Percentiles rank a stretch among this genome's conserved stretches.
Conservation (phyloP, 2,329 filamentous ascomycete genomes). For the Epichloe typhina region DNA sequence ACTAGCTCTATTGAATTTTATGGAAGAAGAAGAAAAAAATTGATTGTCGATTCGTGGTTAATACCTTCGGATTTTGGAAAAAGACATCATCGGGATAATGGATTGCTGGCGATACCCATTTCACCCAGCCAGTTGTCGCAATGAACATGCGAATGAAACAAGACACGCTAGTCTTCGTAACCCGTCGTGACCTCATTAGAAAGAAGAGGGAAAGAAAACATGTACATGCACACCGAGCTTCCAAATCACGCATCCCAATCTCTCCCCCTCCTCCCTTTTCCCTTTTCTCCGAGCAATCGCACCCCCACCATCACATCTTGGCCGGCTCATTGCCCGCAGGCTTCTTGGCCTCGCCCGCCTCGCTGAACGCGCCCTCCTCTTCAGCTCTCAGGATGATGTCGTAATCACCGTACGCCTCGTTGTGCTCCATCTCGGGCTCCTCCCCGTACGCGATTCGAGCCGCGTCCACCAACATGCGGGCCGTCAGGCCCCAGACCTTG, state of each 20-base stretch:
- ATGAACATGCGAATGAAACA: too few relatives aligned
- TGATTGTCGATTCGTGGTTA: too few relatives aligned
- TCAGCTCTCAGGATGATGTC: conserved; percentile 33
- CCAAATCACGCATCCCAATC: background rate
- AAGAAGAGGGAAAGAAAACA: background rate
- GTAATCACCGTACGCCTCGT: conserved; percentile 39
- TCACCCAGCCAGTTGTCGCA: too few relatives aligned
- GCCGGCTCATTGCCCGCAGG: conserved; percentile 16
- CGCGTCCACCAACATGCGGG: conserved; percentile 76
- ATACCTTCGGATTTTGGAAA: too few relatives aligned
- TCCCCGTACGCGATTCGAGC: conserved; percentile 72
- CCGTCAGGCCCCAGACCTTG: conserved; percentile 92
- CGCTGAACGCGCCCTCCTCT: conserved; percentile 33
- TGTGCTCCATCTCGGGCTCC: conserved; percentile 72
- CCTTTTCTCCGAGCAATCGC: too few relatives aligned
- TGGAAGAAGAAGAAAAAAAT: too few relatives aligned
- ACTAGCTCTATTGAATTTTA: too few relatives aligned
- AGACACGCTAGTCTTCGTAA: background rate
- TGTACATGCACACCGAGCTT: background rate
- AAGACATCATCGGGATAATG: too few relatives aligned
- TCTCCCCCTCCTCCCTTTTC: fast-evolving
- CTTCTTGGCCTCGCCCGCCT: conserved; percentile 17
- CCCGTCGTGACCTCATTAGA: background rate
- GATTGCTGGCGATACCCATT: too few relatives aligned
- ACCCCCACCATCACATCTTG: conserved; percentile 16